Evolutionary conservation across 2,329 filamentous ascomycete genomes (phyloP).

Genomic region (Pseudocercospora musae): DNA sequence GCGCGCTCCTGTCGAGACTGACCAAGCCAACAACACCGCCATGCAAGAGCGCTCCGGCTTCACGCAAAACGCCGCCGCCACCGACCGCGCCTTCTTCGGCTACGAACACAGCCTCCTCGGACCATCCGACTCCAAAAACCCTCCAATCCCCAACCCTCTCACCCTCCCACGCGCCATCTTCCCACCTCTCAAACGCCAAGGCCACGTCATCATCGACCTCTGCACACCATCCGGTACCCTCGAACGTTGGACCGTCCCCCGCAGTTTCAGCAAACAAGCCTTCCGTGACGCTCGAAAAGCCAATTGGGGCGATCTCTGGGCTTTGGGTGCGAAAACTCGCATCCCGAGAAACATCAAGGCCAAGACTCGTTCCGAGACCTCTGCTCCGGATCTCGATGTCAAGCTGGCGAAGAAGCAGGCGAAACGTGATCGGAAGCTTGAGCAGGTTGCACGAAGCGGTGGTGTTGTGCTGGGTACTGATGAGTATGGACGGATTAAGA

Average conservation of each 20-base stretch:
- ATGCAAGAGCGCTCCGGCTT: background rate
- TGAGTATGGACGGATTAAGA: conserved; percentile 19
- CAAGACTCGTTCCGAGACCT: conserved; percentile 8
- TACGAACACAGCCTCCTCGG: conserved; percentile 55
- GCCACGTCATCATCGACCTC: conserved; percentile 84
- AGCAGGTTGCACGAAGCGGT: conserved; percentile 8
- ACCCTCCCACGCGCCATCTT: conserved; percentile 75
- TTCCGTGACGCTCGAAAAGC: conserved; percentile 92
- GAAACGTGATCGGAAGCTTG: background rate
- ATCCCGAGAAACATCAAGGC: conserved; percentile 48
- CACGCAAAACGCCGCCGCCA: conserved; percentile 55
- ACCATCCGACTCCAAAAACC: conserved; percentile 6
- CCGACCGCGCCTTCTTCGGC: conserved; percentile 67
- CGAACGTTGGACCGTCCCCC: conserved; percentile 90
- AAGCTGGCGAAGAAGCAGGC: conserved; percentile 17
- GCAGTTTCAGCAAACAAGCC: conserved; percentile 73
- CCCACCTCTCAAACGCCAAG: conserved; percentile 78
- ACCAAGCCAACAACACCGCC: background rate
- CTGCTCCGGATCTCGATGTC: conserved; percentile 17
- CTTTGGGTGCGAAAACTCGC: conserved; percentile 85
- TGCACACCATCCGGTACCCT: conserved; percentile 83
- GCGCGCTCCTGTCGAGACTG: conserved; percentile 35
- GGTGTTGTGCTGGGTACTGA: conserved; percentile 17
- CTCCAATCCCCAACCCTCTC: conserved; percentile 46
- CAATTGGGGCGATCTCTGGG: conserved; percentile 92